A percentile compares a stretch with the other conserved stretches of the same genome.
phyloP scores from a whole-genome alignment of 73 alveolate species.

The Paramecium octaurelia region DNA sequence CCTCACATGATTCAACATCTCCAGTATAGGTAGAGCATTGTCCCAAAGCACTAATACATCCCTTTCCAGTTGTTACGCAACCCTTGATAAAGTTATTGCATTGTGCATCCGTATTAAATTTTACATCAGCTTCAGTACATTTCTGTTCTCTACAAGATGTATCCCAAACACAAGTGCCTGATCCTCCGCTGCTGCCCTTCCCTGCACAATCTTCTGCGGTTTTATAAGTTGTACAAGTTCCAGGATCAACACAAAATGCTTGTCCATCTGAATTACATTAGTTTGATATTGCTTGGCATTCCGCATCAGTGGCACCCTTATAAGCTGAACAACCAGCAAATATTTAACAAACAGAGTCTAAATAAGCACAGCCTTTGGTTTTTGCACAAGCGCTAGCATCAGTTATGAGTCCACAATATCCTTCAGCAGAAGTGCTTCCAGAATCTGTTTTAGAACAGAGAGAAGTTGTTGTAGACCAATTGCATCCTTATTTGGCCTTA shows the following conservation, averaged over 20 bases:
- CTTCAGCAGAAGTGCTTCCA: neutral
- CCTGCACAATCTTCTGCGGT: neutral
- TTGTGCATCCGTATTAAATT: neutral
- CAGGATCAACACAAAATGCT: slow-evolving; percentile 27
- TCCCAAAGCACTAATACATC: neutral
- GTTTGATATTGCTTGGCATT: slow-evolving; percentile 15
- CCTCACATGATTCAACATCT: neutral
- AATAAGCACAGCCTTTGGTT: neutral
- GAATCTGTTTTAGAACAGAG: slow-evolving; percentile 1
- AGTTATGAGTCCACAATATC: neutral
- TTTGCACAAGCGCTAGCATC: neutral
- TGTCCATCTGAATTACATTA: slow-evolving; percentile 4
- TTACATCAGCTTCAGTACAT: slow-evolving; percentile 1
- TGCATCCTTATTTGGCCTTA: neutral
- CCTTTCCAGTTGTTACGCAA: slow-evolving; percentile 40
- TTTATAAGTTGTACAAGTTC: neutral
- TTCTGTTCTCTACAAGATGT: neutral
- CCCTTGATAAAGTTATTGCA: neutral
- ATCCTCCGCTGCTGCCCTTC: neutral
- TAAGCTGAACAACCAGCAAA: slow-evolving; percentile 31
- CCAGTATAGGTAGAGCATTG: neutral
- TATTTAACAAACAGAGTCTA: neutral
- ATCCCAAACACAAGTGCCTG: slow-evolving; percentile 39
- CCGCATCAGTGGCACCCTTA: neutral
- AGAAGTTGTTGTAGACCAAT: slow-evolving; percentile 14